These are phyloP conservation scores for Diaporthe citri DNA, from an alignment of 2,329 filamentous ascomycete species.

Conservation along the genomic window DNA sequence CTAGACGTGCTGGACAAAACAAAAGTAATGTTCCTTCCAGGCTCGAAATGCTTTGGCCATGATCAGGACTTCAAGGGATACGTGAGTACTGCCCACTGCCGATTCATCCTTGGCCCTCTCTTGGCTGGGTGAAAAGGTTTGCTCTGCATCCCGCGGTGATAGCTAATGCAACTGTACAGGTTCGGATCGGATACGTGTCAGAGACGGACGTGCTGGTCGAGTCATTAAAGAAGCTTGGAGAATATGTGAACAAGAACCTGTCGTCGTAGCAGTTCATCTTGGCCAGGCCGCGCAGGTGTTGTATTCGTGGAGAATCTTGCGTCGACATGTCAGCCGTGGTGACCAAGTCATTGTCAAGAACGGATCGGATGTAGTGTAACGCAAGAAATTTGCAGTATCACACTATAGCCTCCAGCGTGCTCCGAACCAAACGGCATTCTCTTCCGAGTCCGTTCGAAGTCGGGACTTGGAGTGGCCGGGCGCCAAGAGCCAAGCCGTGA, in stretches of 20 bases:
- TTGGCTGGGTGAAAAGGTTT: background rate
- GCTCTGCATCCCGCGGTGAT: background rate
- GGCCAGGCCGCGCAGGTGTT: background rate
- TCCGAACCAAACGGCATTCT: constrained; percentile 4
- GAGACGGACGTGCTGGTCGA: constrained; percentile 77
- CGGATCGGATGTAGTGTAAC: background rate
- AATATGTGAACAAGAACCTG: constrained; percentile 55
- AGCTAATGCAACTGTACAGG: background rate
- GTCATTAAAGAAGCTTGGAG: constrained; percentile 66
- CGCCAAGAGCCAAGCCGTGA: constrained; percentile 29
- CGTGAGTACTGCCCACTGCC: constrained; percentile 55
- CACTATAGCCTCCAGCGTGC: background rate
- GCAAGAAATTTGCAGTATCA: background rate
- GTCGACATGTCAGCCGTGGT: background rate
- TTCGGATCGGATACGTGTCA: constrained; percentile 79
- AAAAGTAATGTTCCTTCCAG: constrained; percentile 82
- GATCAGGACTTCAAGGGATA: constrained; percentile 77
- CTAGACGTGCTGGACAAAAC: constrained; percentile 74
- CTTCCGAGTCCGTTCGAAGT: background rate
- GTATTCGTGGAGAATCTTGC: background rate
- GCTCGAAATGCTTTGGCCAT: constrained; percentile 78
- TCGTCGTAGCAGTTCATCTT: constrained; percentile 17
- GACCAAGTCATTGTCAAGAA: background rate
- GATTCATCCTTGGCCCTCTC: background rate
- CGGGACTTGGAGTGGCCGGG: constrained; percentile 8